Evolutionary conservation across 805 yeast genomes (phyloP).

Genomic region (Cyberlindnera subsufficiens): DNA sequence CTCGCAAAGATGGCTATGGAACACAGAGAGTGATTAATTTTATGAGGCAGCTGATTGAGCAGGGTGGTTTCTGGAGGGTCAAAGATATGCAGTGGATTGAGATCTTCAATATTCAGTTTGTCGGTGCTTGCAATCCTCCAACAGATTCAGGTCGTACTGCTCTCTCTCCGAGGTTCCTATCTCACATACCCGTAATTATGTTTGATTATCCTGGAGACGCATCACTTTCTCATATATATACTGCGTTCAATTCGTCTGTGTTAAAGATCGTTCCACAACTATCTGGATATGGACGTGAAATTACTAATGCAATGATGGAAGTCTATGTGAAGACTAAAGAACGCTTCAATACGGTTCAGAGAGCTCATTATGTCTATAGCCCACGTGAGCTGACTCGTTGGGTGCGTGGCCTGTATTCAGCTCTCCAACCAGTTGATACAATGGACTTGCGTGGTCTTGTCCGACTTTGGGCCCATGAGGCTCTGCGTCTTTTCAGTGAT

Average conservation of each 20-base stretch:
- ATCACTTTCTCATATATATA: conserved; percentile 66
- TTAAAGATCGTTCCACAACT: conserved; percentile 57
- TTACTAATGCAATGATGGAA: conserved; percentile 63
- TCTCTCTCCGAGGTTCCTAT: conserved; percentile 54
- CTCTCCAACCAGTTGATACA: conserved; percentile 32
- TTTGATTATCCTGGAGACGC: conserved; percentile 70
- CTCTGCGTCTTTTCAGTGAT: conserved; percentile 70
- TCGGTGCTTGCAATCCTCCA: conserved; percentile 95
- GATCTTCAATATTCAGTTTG: conserved; percentile 63
- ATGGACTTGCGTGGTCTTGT: conserved; percentile 39
- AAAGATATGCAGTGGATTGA: conserved; percentile 59
- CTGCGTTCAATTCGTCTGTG: conserved; percentile 47
- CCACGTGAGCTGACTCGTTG: conserved; percentile 92
- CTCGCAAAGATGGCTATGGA: conserved; percentile 63
- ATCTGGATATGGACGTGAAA: conserved; percentile 41
- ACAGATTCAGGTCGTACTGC: conserved; percentile 67
- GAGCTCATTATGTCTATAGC: conserved; percentile 67
- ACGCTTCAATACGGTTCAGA: conserved; percentile 31
- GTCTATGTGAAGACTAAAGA: conserved; percentile 44
- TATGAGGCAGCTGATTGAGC: conserved; percentile 68
- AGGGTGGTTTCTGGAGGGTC: conserved; percentile 71
- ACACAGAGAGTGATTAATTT: conserved; percentile 68
- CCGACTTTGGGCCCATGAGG: conserved; percentile 79
- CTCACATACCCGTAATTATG: conserved; percentile 61
- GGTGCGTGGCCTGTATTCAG: conserved; percentile 67